Percentiles rank a stretch among this genome's conserved stretches.
Conservation (phyloP, 805 yeast genomes). For the Suhomyces canberraensis region DNA sequence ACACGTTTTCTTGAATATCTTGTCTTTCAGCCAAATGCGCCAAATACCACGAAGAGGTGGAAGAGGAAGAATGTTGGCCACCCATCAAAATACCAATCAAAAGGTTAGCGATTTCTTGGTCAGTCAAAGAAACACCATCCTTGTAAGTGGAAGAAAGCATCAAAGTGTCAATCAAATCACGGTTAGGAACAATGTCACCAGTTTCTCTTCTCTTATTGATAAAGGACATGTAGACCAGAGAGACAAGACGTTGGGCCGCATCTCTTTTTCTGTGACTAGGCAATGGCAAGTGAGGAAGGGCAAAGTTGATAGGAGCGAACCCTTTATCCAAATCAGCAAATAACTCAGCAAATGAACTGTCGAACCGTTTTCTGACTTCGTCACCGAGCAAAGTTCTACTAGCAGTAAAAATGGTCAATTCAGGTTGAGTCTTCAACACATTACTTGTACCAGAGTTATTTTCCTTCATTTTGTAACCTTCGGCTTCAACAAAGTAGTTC, state of each 20-base stretch:
- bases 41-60: constrained; percentile 93
- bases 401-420: constrained; percentile 94
- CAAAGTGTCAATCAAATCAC: constrained; percentile 87
- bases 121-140: constrained; percentile 93
- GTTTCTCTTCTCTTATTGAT: constrained; percentile 69
- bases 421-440: constrained; percentile 85
- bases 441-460: constrained; percentile 48
- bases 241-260: constrained; percentile 77
- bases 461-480: constrained; percentile 42
- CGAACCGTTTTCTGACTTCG: constrained; percentile 81
- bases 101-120: constrained; percentile 89
- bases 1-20: constrained; percentile 77
- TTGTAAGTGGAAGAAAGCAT: constrained; percentile 82
- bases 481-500: constrained; percentile 57
- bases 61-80: constrained; percentile 96
- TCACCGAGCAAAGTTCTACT: constrained; percentile 88
- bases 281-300: constrained; percentile 89
- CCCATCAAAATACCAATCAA: constrained; percentile 97
- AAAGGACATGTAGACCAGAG: constrained; percentile 75
- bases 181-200: constrained; percentile 69
- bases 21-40: constrained; percentile 88
- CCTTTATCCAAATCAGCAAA: constrained; percentile 95
- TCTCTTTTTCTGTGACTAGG: constrained; percentile 85
- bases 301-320: constrained; percentile 93
- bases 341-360: constrained; percentile 76